Base-by-base conservation (phyloP, 2,329 filamentous ascomycete species). In the Colletotrichum sidae region DNA sequence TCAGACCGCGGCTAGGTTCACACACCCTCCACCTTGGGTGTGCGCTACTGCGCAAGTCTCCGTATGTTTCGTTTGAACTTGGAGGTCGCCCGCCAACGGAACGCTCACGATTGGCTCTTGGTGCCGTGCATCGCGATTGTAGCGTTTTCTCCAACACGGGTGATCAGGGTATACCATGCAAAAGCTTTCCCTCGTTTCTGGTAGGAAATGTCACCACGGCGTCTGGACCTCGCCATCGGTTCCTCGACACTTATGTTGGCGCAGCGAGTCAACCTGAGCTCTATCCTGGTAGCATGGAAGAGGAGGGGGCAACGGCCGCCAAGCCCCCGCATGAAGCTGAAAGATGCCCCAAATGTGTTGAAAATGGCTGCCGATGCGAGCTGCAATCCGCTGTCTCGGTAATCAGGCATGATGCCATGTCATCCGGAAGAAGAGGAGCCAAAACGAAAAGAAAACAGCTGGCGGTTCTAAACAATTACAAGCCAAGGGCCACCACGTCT, bases 1-100 rank as follows among this genome's bases (percentile, higher is more conserved):
- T 57, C 47, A 63, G 47, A 38, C 58, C 63, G 63, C 58, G 63
- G 63, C 13, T 62, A 57, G 62, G 46, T 49, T 62, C 58, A 46
- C 25, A 25, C 25, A 54, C 41, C 35, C 39, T 42, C 38, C 49
- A 33, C 38, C 8, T 62, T 34, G 58, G 57, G 47, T 4, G 25
- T 25, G 25, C 4, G 25, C 25, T 25, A 25, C 25, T 25, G 25
- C 25, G 50, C 39, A 65, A 62, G 58, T 53, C 53, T 53, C 47
- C 49, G 37, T 49, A 25, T 34, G 63, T 49, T 56, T 54, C 59
- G 58, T 63, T 56, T 63, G 63, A 47, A 53, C 37, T 42, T 13
- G 52, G 41, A 42, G 35, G 42, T 35, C 42, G 52, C 42, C 52
- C 49, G 37, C 46, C 38, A 8, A 35, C 33, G 47, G 38, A 15